Base-by-base conservation (phyloP, 2,329 filamentous ascomycete genomes). In the Botrytis aclada region DNA sequence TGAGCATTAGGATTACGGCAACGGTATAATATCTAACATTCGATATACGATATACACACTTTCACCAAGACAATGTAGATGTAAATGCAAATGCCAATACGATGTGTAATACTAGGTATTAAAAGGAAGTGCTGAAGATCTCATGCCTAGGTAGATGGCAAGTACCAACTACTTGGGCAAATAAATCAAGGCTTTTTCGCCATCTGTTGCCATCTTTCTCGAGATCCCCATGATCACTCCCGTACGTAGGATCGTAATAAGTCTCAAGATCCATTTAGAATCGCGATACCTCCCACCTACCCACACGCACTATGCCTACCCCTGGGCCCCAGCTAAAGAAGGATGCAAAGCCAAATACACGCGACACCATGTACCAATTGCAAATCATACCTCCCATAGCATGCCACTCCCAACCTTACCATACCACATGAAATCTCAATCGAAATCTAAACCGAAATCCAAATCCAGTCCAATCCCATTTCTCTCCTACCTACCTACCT, bases 141-240 rank as follows among this genome's bases (percentile, higher is more conserved):
- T 14, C 1, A n/a, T 22, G 22, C 20, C 43, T 45, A 22, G 43
- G 20, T n/a, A 56, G 43, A 69, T 51, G 47, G n/a, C 20, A 16
- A 69, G 47, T 47, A 47, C 8, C 43, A 9, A 9, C 8, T 47
- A 47, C 45, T 20, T 4, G 32, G 37, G 2, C 4, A n/a, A 34
- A 25, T 51, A 39, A 32, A 47, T 34, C 64, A 54, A 39, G 22
- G 37, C n/a, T 25, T 32, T 69, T 54, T 47, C 1, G 47, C 47
- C 47, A n/a, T 51, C 43, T 22, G 5, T 45, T 9, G 16, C 34
- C 47, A 58, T 69, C 29, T 20, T 41, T 25, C 58, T 37, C 25
- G n/a, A 60, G 66, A 60, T 70, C 67, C 67, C 37, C 32, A 70
- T 70, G 41, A 70, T 34, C 51, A 56, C 29, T 45, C 6, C 25